Evolutionary conservation across 495 filamentous ascomycete species (phyloP), one percentile per base, ranked within the genome.

Genomic region (Staphylotrichum tortipilum): DNA sequence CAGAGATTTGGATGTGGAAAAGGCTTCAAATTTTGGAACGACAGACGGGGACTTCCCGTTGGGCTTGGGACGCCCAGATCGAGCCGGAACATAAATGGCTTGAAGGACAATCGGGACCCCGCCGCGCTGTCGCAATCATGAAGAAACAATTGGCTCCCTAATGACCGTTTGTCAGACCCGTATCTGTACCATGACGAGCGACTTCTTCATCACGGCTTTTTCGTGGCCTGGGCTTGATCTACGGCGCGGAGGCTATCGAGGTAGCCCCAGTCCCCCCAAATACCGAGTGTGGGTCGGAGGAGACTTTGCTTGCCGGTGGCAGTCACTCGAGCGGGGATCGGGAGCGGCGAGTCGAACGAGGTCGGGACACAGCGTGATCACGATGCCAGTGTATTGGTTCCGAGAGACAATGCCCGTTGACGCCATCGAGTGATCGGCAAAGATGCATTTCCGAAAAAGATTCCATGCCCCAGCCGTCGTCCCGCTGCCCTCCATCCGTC

Each of bases 161-260:
- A 10, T 28, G 6, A 5, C 26, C 6, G 44, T 43, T 77, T 94
- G 85, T 94, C 72, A 77, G 81, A 77, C 86, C 88, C 84, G 88
- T 94, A 94, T 94, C 88, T 94, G 88, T 94, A 85, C 88, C 81
- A 78, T 76, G 73, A 82, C 74, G 77, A 75, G 79, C 74, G 67
- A 70, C 72, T 87, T 82, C 65, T 72, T 75, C 76, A 74, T 75
- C 74, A 83, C 80, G 81, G 88, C 88, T 91, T 88, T 87, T 91
- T 88, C 80, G 74, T 83, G 84, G 85, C 79, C 76, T 72, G 24
- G 19, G 29, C 53, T 78, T 61, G 52, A 76, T 79, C 61, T 78
- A 60, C 77, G 76, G 77, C 77, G 72, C 47, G 67, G 61, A 55
- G 56, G 60, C 76, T 75, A 78, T 74, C 68, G 58, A 60, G 43